Base-by-base conservation (phyloP, 2,329 filamentous ascomycete species). In the Diaporthe aspalathi region DNA sequence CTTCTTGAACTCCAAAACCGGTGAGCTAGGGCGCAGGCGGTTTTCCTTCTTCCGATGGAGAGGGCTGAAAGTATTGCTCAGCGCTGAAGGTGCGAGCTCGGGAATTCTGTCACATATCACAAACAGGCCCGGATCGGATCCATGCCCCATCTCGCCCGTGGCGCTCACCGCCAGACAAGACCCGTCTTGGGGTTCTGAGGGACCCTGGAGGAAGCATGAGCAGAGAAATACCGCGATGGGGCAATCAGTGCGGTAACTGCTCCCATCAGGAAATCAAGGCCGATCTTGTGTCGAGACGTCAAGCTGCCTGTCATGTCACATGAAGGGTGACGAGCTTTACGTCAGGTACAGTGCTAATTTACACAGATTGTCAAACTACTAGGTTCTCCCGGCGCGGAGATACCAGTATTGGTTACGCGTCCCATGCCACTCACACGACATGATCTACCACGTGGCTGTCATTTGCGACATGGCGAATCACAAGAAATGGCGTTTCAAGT, bases 31-130 rank as follows among this genome's bases (percentile, higher is more conserved):
- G 14, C 32, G 45, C 60, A 65, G 43, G n/a, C 38, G 43, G 35
- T 16, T 17, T 65, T 65, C 16, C 29, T 65, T 65, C 60, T 65
- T 65, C 60, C n/a, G 27, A 35, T 8, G n/a, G 29, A 38, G 60
- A 63, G 60, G 45, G 60, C 60, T 63, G 43, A 47, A 47, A 49
- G 60, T 63, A 9, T 12, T 49, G 60, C 60, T 63, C 27, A 20
- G 29, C 43, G 12, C 7, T 35, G 14, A 65, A 50, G 38, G n/a
- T 49, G 45, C 60, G 60, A 65, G 60, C 45, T 32, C 29, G 45
- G 50, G 60, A 24, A 24, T 65, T 65, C 60, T 65, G 45, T 65
- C 60, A 65, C 60, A 65, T 65, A 50, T 65, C 60, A 65, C 60
- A 65, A 65, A 50, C 14, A 5, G 7, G 60, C 9, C 60, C 29